Evolutionary conservation across 2,329 filamentous ascomycete species (phyloP).

Genomic region (Harringtonia aguacate): DNA sequence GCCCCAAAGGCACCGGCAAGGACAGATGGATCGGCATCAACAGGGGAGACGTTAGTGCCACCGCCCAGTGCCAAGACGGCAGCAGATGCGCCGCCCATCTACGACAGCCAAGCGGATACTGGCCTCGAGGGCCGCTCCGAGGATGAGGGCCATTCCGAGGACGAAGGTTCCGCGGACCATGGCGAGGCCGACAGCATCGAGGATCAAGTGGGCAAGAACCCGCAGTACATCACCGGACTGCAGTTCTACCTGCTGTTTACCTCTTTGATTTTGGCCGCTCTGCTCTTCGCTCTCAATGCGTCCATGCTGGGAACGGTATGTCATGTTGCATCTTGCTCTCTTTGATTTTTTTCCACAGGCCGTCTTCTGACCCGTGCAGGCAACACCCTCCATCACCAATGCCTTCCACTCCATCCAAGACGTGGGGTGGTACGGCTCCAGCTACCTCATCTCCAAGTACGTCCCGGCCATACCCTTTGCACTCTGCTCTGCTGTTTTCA

Average conservation of each 20-base stretch:
- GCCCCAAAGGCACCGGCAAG: no score
- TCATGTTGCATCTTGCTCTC: background rate
- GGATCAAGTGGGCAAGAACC: background rate
- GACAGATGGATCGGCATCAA: no score
- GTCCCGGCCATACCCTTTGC: no score
- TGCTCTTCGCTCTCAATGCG: conserved; percentile 6
- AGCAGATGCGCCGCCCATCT: no score
- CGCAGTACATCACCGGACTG: conserved; percentile 5
- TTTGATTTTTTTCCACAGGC: background rate
- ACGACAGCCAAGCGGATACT: no score
- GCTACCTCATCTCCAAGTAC: conserved; percentile 34
- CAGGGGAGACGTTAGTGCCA: no score
- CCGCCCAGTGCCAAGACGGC: no score
- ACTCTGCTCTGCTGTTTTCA: background rate
- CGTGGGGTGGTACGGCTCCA: conserved; percentile 42
- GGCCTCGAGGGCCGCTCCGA: no score
- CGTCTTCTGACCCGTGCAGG: background rate
- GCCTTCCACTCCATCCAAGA: conserved; percentile 33
- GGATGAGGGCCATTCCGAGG: no score
- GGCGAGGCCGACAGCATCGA: background rate
- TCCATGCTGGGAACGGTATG: conserved; percentile 7
- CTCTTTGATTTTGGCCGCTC: background rate
- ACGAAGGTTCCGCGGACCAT: no score
- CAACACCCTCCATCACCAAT: conserved; percentile 28
- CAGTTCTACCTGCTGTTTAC: conserved; percentile 5